Base-by-base conservation (phyloP, 495 filamentous ascomycete species). In the Aspergillus egyptiacus region DNA sequence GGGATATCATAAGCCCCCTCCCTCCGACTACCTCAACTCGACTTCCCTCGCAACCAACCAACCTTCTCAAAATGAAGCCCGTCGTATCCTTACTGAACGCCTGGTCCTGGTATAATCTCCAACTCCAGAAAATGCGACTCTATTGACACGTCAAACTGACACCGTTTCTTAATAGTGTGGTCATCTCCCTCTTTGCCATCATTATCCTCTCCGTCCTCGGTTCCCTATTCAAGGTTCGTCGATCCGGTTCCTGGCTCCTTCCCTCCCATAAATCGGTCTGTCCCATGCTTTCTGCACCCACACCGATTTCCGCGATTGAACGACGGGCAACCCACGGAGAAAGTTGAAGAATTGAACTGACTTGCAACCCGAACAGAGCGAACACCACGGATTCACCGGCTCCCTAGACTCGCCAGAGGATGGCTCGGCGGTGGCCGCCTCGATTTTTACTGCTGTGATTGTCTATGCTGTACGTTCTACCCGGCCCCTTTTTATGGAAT, bases 151-250 rank as follows among this genome's bases (percentile, higher is more conserved):
- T n/a, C 17, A 14, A 34, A 7, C 15, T 38, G 17, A 39, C 17
- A 27, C 38, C 6, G 9, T 23, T 27, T 60, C 50, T 18, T 27
- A 10, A 60, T 48, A 95, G 90, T 73, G 81, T 91, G 56, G 81
- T 95, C 58, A 85, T 96, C 61, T 95, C 89, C 46, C 60, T 83
- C 58, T 91, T 91, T 63, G 90, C 88, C 23, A 90, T 96, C 57
- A 60, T 95, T 57, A 91, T 96, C 56, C 84, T 96, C 56, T 86
- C 83, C 15, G 74, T 87, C 54, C 83, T 96, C 60, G 89, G 87
- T 53, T 66, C 81, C 39, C 78, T 95, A 60, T 95, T 82, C 74
- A 80, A 79, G 57, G 79, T 84, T 75, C 59, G 71, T 66, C 30
- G 3, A 22, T 20, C 33, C 25, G 41, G 9, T 27, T 5, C 25